Percentiles rank a stretch among this genome's conserved stretches.
These are phyloP conservation scores for Ustilago curta DNA, from an alignment of 1,284 basidiomycete species.

Conservation along the genomic window DNA sequence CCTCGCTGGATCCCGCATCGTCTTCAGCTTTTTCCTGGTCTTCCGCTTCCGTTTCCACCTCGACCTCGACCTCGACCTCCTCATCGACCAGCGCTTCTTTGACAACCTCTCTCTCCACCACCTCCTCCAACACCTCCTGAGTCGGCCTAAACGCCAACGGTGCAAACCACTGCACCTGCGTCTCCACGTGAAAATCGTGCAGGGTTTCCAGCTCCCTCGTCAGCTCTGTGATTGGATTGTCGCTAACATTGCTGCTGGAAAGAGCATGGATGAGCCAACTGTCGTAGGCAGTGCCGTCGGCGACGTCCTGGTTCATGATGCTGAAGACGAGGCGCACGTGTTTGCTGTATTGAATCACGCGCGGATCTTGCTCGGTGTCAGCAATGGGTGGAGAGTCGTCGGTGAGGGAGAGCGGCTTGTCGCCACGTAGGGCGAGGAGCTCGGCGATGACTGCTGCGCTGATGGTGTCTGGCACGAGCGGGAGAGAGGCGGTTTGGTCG, in stretches of 20 bases:
- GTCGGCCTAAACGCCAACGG: conserved; percentile 85
- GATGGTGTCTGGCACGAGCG: conserved; percentile 35
- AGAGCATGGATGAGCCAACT: conserved; percentile 33
- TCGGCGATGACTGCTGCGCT: conserved; percentile 37
- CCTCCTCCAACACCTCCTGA: conserved; percentile 66
- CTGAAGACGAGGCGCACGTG: conserved; percentile 63
- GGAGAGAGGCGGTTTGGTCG: conserved; percentile 8
- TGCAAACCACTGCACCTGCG: conserved; percentile 90
- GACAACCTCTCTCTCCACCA: conserved; percentile 38
- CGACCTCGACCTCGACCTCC: conserved; percentile 36
- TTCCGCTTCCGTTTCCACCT: conserved; percentile 4
- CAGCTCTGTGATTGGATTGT: conserved; percentile 31
- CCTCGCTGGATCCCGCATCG: conserved; percentile 8
- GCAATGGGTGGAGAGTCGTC: not conserved
- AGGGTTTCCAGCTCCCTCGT: conserved; percentile 69
- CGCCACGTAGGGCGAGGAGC: conserved; percentile 26
- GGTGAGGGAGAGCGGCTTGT: conserved; percentile 1
- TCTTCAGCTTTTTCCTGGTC: conserved; percentile 4
- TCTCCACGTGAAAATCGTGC: conserved; percentile 92
- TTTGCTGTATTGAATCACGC: conserved; percentile 58
- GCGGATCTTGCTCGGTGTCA: conserved; percentile 43
- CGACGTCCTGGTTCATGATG: conserved; percentile 63
- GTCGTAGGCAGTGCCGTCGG: conserved; percentile 32
- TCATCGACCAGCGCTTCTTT: conserved; percentile 41
- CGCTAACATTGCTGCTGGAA: not conserved